phyloP scores from a whole-genome alignment of 495 filamentous ascomycete genomes.

The Tetracladium marchalianum region DNA sequence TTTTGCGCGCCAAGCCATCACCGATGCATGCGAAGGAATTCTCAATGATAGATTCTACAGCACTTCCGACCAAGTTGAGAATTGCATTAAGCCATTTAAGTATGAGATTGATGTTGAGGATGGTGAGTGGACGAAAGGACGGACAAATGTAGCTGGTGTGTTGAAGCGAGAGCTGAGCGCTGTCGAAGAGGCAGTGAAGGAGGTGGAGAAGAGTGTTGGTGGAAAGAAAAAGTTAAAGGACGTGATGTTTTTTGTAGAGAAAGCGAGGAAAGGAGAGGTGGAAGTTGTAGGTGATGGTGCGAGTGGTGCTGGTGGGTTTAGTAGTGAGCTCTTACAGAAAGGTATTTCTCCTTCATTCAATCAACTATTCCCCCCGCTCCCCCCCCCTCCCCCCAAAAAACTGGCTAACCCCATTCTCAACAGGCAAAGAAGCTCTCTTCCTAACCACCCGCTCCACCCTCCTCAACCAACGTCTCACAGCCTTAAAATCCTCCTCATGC shows the following conservation, averaged over 20 bases:
- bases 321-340: conserved; percentile 65
- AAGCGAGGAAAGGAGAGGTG: conserved; percentile 72
- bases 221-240: conserved; percentile 78
- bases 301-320: conserved; percentile 87
- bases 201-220: conserved; percentile 63
- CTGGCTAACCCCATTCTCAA: background rate
- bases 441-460: conserved; percentile 82
- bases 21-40: conserved; percentile 76
- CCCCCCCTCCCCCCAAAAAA: background rate
- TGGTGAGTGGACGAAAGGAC: conserved; percentile 72
- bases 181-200: conserved; percentile 69
- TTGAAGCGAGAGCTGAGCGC: conserved; percentile 76
- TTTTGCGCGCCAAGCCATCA: conserved; percentile 83
- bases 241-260: conserved; percentile 85
- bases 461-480: conserved; percentile 78
- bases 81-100: conserved; percentile 98
- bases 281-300: conserved; percentile 72
- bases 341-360: conserved; percentile 38
- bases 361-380: background rate
- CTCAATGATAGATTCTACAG: conserved; percentile 92
- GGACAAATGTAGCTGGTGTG: conserved; percentile 66
- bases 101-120: conserved; percentile 92
- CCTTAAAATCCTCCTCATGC: conserved; percentile 64
- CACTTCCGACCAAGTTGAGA: conserved; percentile 97
- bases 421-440: conserved; percentile 87